These are phyloP conservation scores for Chaetomium fimeti DNA, from an alignment of 495 filamentous ascomycete genomes.

Conservation along the genomic window DNA sequence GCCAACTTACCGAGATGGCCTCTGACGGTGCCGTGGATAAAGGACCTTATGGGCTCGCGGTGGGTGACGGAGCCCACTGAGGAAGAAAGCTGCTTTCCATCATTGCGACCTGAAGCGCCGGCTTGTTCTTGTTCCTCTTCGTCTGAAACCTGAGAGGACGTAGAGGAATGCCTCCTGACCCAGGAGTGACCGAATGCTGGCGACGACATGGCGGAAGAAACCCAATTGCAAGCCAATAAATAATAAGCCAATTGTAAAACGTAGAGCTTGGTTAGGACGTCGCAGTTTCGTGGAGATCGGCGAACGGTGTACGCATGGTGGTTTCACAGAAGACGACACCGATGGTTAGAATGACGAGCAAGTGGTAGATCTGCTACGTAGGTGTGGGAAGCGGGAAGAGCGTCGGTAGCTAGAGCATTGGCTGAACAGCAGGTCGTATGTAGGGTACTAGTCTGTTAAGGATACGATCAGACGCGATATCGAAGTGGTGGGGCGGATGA, in stretches of 20 bases:
- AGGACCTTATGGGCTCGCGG: conserved; percentile 72
- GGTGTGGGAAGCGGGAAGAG: background rate
- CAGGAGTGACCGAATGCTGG: conserved; percentile 41
- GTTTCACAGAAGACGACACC: conserved; percentile 20
- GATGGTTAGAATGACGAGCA: background rate
- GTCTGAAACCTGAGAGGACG: conserved; percentile 36
- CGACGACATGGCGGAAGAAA: conserved; percentile 33
- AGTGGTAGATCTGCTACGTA: background rate
- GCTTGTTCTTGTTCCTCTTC: conserved; percentile 31
- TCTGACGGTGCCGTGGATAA: conserved; percentile 71
- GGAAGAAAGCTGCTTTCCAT: conserved; percentile 40
- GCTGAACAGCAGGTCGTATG: background rate
- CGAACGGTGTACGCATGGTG: conserved; percentile 25
- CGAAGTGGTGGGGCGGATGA: too few species aligned
- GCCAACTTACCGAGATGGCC: conserved; percentile 57
- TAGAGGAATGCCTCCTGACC: conserved; percentile 41
- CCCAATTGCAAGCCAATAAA: too few species aligned
- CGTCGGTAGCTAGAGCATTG: background rate
- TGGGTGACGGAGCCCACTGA: conserved; percentile 46
- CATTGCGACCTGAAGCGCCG: conserved; percentile 25
- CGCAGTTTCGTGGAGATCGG: conserved; percentile 7
- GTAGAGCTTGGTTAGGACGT: too few species aligned
- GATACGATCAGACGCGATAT: too few species aligned
- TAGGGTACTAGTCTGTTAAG: background rate
- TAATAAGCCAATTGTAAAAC: too few species aligned